Evolutionary conservation across 768 basidiomycete genomes (phyloP), one percentile per base, ranked within the genome.

Genomic region (Plicaturopsis crispa): DNA sequence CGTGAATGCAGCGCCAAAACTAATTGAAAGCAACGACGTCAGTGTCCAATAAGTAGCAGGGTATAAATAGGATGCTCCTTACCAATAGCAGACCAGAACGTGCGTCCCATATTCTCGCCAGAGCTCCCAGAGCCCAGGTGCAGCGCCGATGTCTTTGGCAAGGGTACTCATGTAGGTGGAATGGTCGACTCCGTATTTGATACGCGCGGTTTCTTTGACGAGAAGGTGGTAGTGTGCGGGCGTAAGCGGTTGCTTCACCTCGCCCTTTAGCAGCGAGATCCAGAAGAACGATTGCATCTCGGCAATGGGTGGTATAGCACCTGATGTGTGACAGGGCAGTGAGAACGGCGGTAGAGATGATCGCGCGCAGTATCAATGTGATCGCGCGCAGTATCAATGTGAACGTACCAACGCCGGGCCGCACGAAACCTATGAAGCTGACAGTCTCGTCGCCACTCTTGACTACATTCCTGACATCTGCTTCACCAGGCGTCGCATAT

Each of bases 201-300:
- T 78, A 6, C 78, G 55, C 1, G 72, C 66, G 12, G 61, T 63
- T 13, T 70, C 63, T 17, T 65, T 63, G 5, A 70, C 62, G 6
- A 80, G 61, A 8, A 80, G 60, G 47, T 76, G 72, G 51, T 80
- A 78, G 42, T 70, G 63, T 19, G 73, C 64, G 10, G 59, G 57
- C 5, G 66, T 49, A 2, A 67, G 59, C 1, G 75, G 75, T 7
- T 57, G 46, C 14, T 58, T 55, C 21, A 75, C 59, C 33, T 59
- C 52, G 3, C 61, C 60, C 44, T 67, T 66, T 24, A 75, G 53
- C 4, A 75, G 47, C 4, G 69, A 65, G 36, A 73, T 69, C 72
- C 72, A 77, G 47, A 76, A 72, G 55, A 76, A 70, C 1, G 65
- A 50, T 45, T 80, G 78, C 65, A 74, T 72, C 52, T 80, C 78